A percentile compares a stretch with the other conserved stretches of the same genome.
Conservation (phyloP, 2,329 filamentous ascomycete genomes). For the Botrytis tulipae region DNA sequence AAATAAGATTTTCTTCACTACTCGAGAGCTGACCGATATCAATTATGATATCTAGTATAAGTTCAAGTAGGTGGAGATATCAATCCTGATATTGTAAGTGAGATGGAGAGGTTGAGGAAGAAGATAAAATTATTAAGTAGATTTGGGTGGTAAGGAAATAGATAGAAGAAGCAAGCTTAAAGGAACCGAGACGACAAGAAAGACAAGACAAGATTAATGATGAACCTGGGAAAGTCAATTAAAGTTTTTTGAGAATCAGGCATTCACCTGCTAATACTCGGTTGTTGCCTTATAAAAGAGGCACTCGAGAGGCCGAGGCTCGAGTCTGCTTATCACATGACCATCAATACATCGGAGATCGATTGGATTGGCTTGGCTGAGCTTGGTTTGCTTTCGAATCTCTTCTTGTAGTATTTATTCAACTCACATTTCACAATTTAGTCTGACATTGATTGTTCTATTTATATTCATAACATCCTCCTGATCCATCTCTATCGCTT, state of each 20-base stretch:
- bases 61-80: not conserved
- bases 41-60: not conserved
- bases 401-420: not conserved
- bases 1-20: slow-evolving; percentile 1
- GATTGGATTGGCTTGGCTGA: not conserved
- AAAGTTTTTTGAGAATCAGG: slow-evolving; percentile 4
- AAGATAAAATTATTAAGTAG: not conserved
- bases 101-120: not conserved
- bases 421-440: not conserved
- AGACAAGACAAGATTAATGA: not conserved
- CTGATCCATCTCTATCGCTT: not conserved
- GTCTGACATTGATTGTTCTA: not conserved
- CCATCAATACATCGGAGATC: not conserved
- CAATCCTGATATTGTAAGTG: not conserved
- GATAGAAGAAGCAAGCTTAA: not conserved
- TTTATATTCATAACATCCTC: not conserved
- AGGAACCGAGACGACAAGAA: not conserved
- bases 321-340: not conserved
- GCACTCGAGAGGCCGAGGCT: too few species aligned
- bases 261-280: not conserved
- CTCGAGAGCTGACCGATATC: slow-evolving; percentile 4
- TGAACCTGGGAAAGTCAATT: not conserved
- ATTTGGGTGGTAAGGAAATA: not conserved
- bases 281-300: not conserved
- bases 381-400: not conserved